Percentiles rank a stretch among this genome's conserved stretches.
phyloP scores from a whole-genome alignment of 2,329 filamentous ascomycete species.

The Harringtonia aguacate region DNA sequence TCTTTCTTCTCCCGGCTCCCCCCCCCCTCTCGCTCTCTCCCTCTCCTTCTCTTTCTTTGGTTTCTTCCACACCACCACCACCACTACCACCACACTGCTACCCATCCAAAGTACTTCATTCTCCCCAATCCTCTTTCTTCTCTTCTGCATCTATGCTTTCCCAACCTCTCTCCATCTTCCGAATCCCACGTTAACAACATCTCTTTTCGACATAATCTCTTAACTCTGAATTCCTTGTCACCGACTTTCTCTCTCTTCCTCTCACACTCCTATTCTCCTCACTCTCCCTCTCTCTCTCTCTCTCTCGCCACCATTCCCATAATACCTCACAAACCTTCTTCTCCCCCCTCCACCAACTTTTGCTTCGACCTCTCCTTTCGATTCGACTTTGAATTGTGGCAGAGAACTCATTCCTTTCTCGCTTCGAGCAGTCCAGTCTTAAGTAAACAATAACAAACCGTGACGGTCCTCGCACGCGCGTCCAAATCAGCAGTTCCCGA shows the following conservation, averaged over 20 bases:
- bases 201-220: background rate
- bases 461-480: no score
- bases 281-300: background rate
- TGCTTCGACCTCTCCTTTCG: no score
- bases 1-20: background rate
- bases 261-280: background rate
- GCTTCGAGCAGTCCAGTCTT: no score
- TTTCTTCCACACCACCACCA: background rate
- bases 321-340: no score
- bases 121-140: constrained; percentile 5
- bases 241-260: no score
- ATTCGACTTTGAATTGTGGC: no score
- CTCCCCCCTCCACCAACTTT: no score
- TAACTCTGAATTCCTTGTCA: background rate
- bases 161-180: background rate
- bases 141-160: background rate
- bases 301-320: background rate
- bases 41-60: background rate
- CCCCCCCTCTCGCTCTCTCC: background rate
- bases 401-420: no score
- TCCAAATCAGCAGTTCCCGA: no score
- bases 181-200: background rate
- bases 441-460: no score
- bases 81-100: background rate
- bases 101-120: constrained; percentile 6